These are phyloP conservation scores for Penicillium waksmanii DNA, from an alignment of 495 filamentous ascomycete species.

Conservation along the genomic window DNA sequence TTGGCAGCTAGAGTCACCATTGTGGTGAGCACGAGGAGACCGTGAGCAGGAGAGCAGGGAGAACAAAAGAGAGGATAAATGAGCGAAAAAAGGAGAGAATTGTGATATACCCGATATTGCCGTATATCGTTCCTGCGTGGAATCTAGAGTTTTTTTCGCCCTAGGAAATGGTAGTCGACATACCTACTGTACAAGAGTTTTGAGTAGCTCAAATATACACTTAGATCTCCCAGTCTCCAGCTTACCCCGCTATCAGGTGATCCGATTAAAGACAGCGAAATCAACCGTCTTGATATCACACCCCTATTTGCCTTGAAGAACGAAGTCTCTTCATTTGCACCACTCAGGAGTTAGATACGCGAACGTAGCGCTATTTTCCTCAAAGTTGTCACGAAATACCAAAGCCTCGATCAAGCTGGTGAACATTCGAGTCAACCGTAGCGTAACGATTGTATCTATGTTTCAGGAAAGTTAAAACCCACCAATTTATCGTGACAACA, in stretches of 20 bases:
- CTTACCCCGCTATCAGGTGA: slow-evolving; percentile 8
- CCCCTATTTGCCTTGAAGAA: slow-evolving; percentile 5
- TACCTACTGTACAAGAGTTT: background rate
- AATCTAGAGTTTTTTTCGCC: slow-evolving; percentile 4
- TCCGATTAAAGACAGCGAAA: slow-evolving; percentile 11
- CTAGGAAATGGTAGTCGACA: slow-evolving; percentile 7
- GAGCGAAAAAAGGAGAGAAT: background rate
- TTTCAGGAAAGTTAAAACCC: slow-evolving; percentile 14
- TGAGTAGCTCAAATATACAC: background rate
- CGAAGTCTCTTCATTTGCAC: slow-evolving; percentile 10
- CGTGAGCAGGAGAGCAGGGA: background rate
- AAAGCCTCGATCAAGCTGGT: slow-evolving; percentile 7
- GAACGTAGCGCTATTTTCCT: slow-evolving; percentile 7
- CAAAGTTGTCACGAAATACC: slow-evolving; percentile 2
- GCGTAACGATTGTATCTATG: slow-evolving; percentile 12
- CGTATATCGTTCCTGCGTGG: background rate
- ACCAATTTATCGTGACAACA: slow-evolving; percentile 11
- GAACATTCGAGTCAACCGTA: slow-evolving; percentile 7
- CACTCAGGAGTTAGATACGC: slow-evolving; percentile 1
- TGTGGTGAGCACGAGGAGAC: background rate
- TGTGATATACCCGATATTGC: background rate
- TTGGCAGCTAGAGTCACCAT: background rate
- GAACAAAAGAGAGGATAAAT: background rate
- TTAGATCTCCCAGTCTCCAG: background rate
- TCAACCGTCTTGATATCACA: slow-evolving; percentile 3